Base-by-base conservation (phyloP, 2,329 filamentous ascomycete species). In the Verticillium albo-atrum region DNA sequence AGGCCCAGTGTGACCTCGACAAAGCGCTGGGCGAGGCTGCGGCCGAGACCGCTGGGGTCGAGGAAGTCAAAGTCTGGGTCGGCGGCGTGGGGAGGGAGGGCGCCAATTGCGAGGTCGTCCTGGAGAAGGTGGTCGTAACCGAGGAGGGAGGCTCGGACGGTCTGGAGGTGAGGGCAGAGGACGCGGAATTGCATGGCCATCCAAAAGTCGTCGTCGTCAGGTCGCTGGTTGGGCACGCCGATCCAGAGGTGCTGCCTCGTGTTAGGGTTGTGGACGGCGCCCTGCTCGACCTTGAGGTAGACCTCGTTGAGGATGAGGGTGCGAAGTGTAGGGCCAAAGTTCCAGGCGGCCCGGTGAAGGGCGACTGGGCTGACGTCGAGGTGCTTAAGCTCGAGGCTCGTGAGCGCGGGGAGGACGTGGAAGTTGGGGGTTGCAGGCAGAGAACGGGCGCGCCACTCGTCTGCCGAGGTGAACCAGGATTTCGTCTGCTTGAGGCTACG, bases 271-370 rank as follows among this genome's bases (percentile, higher is more conserved):
- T 52, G 69, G 37, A 71, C 64, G 47, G 62, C 58, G n/a, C 69
- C 68, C 59, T 77, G 74, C 51, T 74, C 68, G 7, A 70, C 72
- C 67, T 79, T 79, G 52, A 57, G 26, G 59, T 76, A 79, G 14
- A 81, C 74, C 55, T 77, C 72, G 60, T 77, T 77, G 1, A 81
- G 69, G 62, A 77, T 79, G 30, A 81, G 73, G 66, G 81, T 78
- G 56, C 72, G 68, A 2, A 81, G 71, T 3, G 75, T 73, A 35
- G 68, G 61, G 27, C 72, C 71, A 54, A 79, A 73, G 54, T 70
- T 71, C 30, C 71, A 68, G 23, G 69, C 66, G 7, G 71, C 68
- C 17, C 68, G 67, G 12, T 72, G 30, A n/a, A 81, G 68, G 9
- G 71, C 70, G 15, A 72, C 67, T 3, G 73, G 71, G 12, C 67